These are phyloP conservation scores for Intubia oerlemansii DNA, from an alignment of 2,329 filamentous ascomycete species.

Conservation along the genomic window DNA sequence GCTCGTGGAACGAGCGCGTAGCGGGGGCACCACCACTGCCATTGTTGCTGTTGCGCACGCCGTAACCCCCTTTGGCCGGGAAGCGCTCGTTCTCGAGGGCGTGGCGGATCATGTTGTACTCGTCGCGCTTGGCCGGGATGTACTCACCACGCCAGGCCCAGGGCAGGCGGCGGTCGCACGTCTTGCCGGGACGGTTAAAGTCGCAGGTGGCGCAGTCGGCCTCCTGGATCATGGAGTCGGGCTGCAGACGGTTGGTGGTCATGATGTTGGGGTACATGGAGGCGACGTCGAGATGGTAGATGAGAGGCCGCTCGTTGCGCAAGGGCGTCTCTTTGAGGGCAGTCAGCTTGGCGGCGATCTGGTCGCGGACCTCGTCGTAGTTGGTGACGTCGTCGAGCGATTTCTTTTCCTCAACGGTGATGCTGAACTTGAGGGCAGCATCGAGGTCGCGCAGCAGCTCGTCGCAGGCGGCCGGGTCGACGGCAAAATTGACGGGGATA, in stretches of 20 bases:
- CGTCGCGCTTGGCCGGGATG: constrained; percentile 81
- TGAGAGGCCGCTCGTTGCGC: constrained; percentile 65
- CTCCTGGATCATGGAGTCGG: constrained; percentile 97
- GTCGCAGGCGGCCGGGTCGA: constrained; percentile 78
- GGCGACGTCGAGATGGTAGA: constrained; percentile 95
- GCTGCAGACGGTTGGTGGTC: constrained; percentile 94
- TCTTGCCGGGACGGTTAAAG: constrained; percentile 94
- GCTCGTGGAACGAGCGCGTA: constrained; percentile 53
- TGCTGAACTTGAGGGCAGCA: constrained; percentile 70
- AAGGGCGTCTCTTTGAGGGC: constrained; percentile 67
- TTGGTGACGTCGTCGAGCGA: constrained; percentile 59
- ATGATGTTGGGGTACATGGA: constrained; percentile 99
- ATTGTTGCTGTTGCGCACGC: constrained; percentile 32
- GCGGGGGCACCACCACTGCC: background rate
- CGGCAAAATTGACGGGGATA: constrained; percentile 80
- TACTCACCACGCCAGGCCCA: constrained; percentile 99
- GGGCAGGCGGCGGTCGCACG: constrained; percentile 79
- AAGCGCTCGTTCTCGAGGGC: constrained; percentile 85
- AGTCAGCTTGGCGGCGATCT: constrained; percentile 52
- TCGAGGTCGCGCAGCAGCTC: constrained; percentile 76
- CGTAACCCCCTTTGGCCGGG: constrained; percentile 54
- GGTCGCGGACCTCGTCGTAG: constrained; percentile 64
- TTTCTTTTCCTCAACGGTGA: constrained; percentile 68
- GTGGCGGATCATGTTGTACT: constrained; percentile 97
- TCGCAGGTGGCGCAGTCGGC: constrained; percentile 94